Conservation (phyloP, 352 stramenopile species). For the Stephanocyclus meneghinianus region DNA sequence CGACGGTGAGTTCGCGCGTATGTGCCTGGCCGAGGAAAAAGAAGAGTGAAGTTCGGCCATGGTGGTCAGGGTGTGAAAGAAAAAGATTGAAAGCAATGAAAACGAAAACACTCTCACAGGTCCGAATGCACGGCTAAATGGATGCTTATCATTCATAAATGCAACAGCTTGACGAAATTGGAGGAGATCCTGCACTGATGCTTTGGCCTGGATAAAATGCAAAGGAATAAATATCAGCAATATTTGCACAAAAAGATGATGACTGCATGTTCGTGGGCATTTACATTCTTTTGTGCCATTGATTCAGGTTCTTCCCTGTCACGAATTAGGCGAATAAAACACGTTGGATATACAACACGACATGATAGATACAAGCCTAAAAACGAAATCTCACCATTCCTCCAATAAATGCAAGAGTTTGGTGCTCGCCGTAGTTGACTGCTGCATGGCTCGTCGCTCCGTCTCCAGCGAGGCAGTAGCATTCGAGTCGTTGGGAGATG, state of each 20-base stretch:
- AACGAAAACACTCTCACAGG: slow-evolving; percentile 50
- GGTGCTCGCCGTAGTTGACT: not conserved
- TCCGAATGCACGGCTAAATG: slow-evolving; percentile 70
- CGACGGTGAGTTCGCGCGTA: slow-evolving; percentile 38
- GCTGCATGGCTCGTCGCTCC: not conserved
- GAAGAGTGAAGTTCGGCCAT: not conserved
- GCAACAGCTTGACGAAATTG: slow-evolving; percentile 63
- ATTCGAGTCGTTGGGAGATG: not conserved
- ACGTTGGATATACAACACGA: not conserved
- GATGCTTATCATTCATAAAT: slow-evolving; percentile 62
- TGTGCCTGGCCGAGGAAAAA: slow-evolving; percentile 14
- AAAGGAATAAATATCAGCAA: not conserved
- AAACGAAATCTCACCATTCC: slow-evolving; percentile 13
- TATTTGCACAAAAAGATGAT: not conserved
- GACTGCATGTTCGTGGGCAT: not conserved
- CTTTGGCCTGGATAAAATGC: slow-evolving; percentile 16
- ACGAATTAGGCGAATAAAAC: not conserved
- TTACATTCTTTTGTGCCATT: slow-evolving; percentile 21
- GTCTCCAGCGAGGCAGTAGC: not conserved
- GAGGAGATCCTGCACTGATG: slow-evolving; percentile 61
- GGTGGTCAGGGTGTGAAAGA: not conserved
- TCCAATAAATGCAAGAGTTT: slow-evolving; percentile 23
- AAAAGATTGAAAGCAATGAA: slow-evolving; percentile 8
- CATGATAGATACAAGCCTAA: not conserved
- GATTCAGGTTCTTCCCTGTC: slow-evolving; percentile 56